Evolutionary conservation across 1,139 yeast species (phyloP), one percentile per base, ranked within the genome.

Genomic region (Protomyces gravidus): DNA sequence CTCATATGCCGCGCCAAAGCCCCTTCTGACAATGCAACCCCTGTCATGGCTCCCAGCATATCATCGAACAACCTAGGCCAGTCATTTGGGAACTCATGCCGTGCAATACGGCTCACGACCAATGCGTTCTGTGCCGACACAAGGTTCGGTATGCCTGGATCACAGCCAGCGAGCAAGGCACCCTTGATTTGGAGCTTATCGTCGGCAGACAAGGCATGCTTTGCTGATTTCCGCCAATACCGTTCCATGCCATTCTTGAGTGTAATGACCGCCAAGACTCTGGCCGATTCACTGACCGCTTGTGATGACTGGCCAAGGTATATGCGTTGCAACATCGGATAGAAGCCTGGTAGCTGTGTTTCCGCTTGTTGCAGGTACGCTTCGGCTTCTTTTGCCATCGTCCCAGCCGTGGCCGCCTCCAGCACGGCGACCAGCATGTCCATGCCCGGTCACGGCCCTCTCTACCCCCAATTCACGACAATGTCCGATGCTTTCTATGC

Each of bases 181-280:
- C 72, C 67, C 59, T 84, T 78, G 55, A 92, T 87, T 57, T 78
- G 79, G 0, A 66, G 65, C 69, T 89, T 90, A 67, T 89, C 97
- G 13, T 85, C 89, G 56, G 78, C 79, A 7, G 77, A 65, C 15
- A 89, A 82, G 1, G 87, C 81, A 66, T 69, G 67, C 42, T 70
- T 73, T 28, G 88, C 77, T 0, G 89, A 78, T 0, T 84, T 75
- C 61, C 96, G 76, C 97, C 97, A 90, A 67, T 82, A 83, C 67
- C 79, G 82, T 32, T 88, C 95, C 25, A 88, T 75, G 1, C 95
- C 95, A 71, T 90, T 92, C 68, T 92, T 92, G 70, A 92, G 82
- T 65, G 86, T 86, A 48, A 92, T 90, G 2, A 89, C 78, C 0
- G 96, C 90, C 46, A 90, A 75, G 95, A 96, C 89, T 68, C 97